These are phyloP conservation scores for Secale cereale DNA, from an alignment of 176 grass and related monocot species.

Conservation along the genomic window DNA sequence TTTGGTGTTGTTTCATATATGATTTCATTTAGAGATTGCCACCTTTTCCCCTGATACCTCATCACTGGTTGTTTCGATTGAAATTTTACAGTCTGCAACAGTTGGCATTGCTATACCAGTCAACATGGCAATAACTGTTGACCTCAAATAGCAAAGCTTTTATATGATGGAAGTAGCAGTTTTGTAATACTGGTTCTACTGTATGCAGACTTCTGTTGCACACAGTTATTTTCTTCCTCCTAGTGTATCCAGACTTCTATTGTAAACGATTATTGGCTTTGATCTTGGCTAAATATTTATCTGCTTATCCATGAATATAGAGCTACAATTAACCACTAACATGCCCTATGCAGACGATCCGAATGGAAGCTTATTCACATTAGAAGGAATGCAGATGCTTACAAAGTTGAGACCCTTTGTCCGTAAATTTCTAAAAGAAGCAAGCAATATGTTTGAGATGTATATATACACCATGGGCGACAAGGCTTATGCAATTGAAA, in stretches of 20 bases:
- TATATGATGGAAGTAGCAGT: neutral
- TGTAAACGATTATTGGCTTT: neutral
- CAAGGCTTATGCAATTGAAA: conserved; percentile 82
- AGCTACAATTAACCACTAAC: neutral
- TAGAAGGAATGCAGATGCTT: conserved; percentile 78
- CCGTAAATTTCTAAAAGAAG: conserved; percentile 75
- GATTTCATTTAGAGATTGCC: neutral
- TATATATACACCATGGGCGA: conserved; percentile 97
- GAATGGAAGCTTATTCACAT: conserved; percentile 60
- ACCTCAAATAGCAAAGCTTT: neutral
- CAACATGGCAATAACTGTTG: neutral
- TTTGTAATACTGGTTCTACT: neutral
- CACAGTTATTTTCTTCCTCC: conserved; percentile 12
- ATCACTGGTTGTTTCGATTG: neutral
- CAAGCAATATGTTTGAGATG: conserved; percentile 84
- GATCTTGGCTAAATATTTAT: conserved; percentile 6
- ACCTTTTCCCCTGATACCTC: neutral
- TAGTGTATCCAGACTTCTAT: neutral
- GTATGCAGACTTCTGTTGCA: neutral
- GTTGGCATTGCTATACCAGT: neutral
- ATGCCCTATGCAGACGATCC: conserved; percentile 61
- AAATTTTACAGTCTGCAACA: neutral
- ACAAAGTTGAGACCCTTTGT: conserved; percentile 93
- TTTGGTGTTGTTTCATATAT: neutral
- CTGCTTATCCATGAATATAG: conserved; percentile 12